phyloP scores from a whole-genome alignment of 768 basidiomycete genomes.

The Agaricus subrufescens region DNA sequence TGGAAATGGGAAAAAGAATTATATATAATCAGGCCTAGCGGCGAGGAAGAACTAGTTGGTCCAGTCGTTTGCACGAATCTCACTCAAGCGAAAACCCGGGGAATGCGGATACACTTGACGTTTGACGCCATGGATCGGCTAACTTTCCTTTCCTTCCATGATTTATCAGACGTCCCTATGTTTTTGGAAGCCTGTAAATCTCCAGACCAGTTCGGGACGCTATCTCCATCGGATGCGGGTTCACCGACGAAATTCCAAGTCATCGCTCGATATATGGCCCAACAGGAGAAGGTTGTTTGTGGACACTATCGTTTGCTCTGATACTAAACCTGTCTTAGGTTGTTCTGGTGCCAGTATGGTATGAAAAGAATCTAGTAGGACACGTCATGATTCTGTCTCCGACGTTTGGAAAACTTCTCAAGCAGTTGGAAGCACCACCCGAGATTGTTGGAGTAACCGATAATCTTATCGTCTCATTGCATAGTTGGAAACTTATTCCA shows the following conservation, averaged over 20 bases:
- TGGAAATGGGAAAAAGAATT: slow-evolving; percentile 67
- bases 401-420: slow-evolving; percentile 22
- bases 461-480: slow-evolving; percentile 2
- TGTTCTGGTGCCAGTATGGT: slow-evolving; percentile 39
- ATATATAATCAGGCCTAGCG: slow-evolving; percentile 31
- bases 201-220: slow-evolving; percentile 47
- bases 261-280: slow-evolving; percentile 34
- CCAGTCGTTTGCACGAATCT: slow-evolving; percentile 7
- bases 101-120: slow-evolving; percentile 8
- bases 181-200: slow-evolving; percentile 47
- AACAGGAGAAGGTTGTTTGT: slow-evolving; percentile 39
- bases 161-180: slow-evolving; percentile 38
- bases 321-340: slow-evolving; percentile 30
- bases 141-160: slow-evolving; percentile 35
- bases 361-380: slow-evolving; percentile 46
- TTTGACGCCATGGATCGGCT: slow-evolving; percentile 6
- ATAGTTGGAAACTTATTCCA: slow-evolving; percentile 7
- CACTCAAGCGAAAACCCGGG: slow-evolving; percentile 3
- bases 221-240: slow-evolving; percentile 20
- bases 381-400: slow-evolving; percentile 39
- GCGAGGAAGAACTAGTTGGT: slow-evolving; percentile 40
- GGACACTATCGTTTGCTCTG: neutral
- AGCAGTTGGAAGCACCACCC: slow-evolving; percentile 35
- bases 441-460: slow-evolving; percentile 17
- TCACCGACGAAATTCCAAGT: slow-evolving; percentile 1